These are phyloP conservation scores for Cladosporium sp. DNA, from an alignment of 2,329 filamentous ascomycete species.

Conservation along the genomic window DNA sequence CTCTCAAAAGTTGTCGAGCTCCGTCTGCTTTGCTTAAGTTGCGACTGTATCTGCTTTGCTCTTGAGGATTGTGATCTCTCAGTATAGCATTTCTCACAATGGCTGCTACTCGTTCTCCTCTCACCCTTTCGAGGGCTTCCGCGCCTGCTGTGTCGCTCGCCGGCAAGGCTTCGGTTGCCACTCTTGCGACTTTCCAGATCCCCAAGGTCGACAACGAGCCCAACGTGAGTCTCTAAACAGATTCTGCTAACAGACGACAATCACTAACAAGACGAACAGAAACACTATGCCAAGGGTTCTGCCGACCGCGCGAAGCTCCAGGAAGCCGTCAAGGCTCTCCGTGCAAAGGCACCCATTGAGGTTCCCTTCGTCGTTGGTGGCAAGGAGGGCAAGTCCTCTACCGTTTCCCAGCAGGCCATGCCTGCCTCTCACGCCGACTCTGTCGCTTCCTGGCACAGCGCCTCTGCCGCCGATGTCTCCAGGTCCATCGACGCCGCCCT, in stretches of 20 bases:
- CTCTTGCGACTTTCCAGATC: slow-evolving; percentile 79
- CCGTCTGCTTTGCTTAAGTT: background rate
- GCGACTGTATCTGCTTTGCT: background rate
- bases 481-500: slow-evolving; percentile 78
- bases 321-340: slow-evolving; percentile 66
- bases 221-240: slow-evolving; percentile 62
- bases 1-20: slow-evolving; percentile 9
- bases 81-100: background rate
- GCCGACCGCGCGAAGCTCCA: slow-evolving; percentile 71
- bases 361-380: slow-evolving; percentile 82
- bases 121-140: slow-evolving; percentile 10
- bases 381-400: slow-evolving; percentile 57
- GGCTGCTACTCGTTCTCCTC: slow-evolving; percentile 6
- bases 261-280: slow-evolving; percentile 47
- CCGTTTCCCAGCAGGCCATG: slow-evolving; percentile 69
- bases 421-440: slow-evolving; percentile 73
- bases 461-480: slow-evolving; percentile 69
- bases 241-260: slow-evolving; percentile 10
- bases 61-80: slow-evolving; percentile 6
- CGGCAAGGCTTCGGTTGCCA: slow-evolving; percentile 37
- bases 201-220: slow-evolving; percentile 87
- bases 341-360: slow-evolving; percentile 65
- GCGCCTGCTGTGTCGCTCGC: slow-evolving; percentile 6
- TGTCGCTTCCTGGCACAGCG: slow-evolving; percentile 81
- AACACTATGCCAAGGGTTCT: slow-evolving; percentile 84